A percentile compares a stretch with the other conserved stretches of the same genome.
Conservation (phyloP, 805 yeast species). For the Starmerella scarabaei region DNA sequence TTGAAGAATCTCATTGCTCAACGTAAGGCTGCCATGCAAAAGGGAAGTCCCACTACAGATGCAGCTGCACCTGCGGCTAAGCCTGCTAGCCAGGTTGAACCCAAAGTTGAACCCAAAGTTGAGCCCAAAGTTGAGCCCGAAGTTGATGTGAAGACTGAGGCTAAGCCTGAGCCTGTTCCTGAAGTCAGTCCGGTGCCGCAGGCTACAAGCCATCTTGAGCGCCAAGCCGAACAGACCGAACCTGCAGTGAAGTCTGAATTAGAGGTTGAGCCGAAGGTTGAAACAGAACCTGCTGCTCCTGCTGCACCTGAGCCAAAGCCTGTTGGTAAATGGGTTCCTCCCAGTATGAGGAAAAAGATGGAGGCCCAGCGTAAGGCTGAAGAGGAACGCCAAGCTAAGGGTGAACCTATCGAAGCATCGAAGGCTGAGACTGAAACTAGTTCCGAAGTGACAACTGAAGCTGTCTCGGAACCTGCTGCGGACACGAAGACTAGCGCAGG, state of each 20-base stretch:
- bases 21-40: background rate
- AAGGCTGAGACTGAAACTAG: background rate
- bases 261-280: conserved; percentile 1
- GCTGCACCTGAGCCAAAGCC: too few species aligned
- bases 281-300: background rate
- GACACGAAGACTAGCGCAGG: conserved; percentile 8
- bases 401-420: conserved; percentile 1
- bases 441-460: conserved; percentile 1
- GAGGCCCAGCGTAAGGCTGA: conserved; percentile 14
- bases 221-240: too few species aligned
- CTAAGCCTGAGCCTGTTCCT: conserved; percentile 20
- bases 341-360: conserved; percentile 4
- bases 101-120: conserved; percentile 6
- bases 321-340: conserved; percentile 1
- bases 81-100: conserved; percentile 13
- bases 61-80: conserved; percentile 11
- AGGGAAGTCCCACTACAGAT: conserved; percentile 1
- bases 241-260: too few species aligned
- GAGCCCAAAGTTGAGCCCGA: conserved; percentile 6
- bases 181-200: background rate
- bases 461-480: conserved; percentile 12
- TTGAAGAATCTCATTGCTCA: conserved; percentile 13
- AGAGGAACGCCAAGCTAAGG: conserved; percentile 12
- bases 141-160: conserved; percentile 7
- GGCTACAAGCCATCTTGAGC: too few species aligned